phyloP scores from a whole-genome alignment of 768 basidiomycete genomes.

The Termitomyces sp. region DNA sequence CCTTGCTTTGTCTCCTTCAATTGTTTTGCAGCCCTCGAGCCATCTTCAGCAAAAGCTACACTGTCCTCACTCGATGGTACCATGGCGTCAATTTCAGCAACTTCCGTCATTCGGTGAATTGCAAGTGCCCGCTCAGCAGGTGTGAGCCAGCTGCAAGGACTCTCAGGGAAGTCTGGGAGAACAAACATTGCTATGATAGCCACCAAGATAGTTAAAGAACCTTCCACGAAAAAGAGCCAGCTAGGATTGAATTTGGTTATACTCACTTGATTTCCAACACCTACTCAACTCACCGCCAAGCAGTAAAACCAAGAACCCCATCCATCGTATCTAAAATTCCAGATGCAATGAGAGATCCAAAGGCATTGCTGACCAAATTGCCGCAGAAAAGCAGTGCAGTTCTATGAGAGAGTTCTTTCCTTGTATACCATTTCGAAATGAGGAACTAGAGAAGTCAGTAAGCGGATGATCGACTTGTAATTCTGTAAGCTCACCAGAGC shows the following conservation, averaged over 20 bases:
- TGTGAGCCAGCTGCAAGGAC: slow-evolving; percentile 53
- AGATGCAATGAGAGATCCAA: slow-evolving; percentile 79
- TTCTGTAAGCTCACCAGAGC: slow-evolving; percentile 29
- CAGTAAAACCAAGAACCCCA: slow-evolving; percentile 67
- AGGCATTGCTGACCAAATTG: slow-evolving; percentile 80
- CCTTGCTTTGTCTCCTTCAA: slow-evolving; percentile 35
- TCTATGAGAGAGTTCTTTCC: slow-evolving; percentile 68
- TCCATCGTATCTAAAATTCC: slow-evolving; percentile 76
- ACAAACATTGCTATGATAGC: slow-evolving; percentile 58
- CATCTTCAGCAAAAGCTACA: background rate
- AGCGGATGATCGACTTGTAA: background rate
- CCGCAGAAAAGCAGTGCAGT: slow-evolving; percentile 74
- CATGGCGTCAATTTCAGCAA: slow-evolving; percentile 51
- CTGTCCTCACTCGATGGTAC: slow-evolving; percentile 29
- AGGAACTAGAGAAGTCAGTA: slow-evolving; percentile 37
- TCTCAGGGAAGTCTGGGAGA: slow-evolving; percentile 82
- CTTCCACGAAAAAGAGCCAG: slow-evolving; percentile 80
- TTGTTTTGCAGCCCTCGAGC: background rate
- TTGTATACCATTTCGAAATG: slow-evolving; percentile 77
- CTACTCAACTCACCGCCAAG: slow-evolving; percentile 61
- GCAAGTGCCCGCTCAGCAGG: slow-evolving; percentile 60
- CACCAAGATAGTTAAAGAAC: slow-evolving; percentile 54
- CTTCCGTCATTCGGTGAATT: slow-evolving; percentile 62
- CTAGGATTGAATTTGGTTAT: slow-evolving; percentile 25
- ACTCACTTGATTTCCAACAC: background rate